Base-by-base conservation (phyloP, 2,329 filamentous ascomycete genomes). In the Lachnellula arida region DNA sequence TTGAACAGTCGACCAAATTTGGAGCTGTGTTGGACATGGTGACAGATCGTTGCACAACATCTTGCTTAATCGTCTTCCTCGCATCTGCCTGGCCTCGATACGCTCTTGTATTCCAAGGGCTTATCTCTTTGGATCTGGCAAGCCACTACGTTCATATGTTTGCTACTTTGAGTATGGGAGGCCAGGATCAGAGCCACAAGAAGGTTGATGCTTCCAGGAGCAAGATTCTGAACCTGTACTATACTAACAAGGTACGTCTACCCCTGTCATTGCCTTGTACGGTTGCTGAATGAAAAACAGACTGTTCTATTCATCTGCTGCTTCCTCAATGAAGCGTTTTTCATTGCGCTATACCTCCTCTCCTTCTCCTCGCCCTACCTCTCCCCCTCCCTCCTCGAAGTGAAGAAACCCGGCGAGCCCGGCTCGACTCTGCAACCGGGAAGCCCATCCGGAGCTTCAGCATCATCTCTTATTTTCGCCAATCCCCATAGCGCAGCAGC, bases 101-200 rank as follows among this genome's bases (percentile, higher is more conserved):
- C 87, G 86, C 90, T 62, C 91, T 97, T 65, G 70, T 97, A 57
- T 99, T 99, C 81, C 94, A 99, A 77, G 84, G 87, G 46, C 76
- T 99, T 69, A 96, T 99, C 73, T 88, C 88, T 54, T 76, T 99
- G 67, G 94, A 99, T 74, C 81, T 99, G 62, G 89, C 94, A 28
- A 96, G 91, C 72, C 94, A 99, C 74, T 99, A 97, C 72, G 93
- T 97, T 79, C 94, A 99, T 77, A 99, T 99, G 94, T 97, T 96
- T 71, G 90, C 92, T 12, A 96, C 91, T 0, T 78, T 97, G 68
- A 86, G 87, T 62, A 94, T 96, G 84, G 91, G 88, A 53, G 91
- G 90, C 52, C 81, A 84, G 53, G 82, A 85, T 17, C 77, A 82
- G 65, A 87, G 91, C 76, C 94, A 99, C 78, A 99, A 99, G 84